These are phyloP conservation scores for Diaporthe nobilis DNA, from an alignment of 2,329 filamentous ascomycete genomes.

Conservation along the genomic window DNA sequence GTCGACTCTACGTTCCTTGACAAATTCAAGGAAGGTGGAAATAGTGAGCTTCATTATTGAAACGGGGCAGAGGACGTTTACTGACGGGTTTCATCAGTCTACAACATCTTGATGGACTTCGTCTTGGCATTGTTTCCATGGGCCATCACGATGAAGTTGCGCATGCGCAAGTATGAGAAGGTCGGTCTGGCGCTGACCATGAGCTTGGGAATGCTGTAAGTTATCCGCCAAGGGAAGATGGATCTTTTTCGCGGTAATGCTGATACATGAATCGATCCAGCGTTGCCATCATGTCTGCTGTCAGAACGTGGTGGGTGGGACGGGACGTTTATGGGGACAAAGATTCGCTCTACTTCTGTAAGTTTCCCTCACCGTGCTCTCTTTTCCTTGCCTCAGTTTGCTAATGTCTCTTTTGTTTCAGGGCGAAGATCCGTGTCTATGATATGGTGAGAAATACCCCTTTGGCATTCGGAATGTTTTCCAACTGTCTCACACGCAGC, in stretches of 20 bases:
- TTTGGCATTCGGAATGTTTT: background rate
- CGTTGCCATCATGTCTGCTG: conserved; percentile 31
- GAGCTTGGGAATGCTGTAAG: conserved; percentile 37
- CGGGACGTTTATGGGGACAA: conserved; percentile 24
- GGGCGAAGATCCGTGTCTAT: conserved; percentile 8
- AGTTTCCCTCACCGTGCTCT: background rate
- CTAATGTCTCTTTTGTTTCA: background rate
- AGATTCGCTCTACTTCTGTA: conserved; percentile 22
- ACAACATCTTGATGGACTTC: conserved; percentile 35
- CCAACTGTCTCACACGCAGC: background rate
- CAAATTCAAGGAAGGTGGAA: conserved; percentile 24
- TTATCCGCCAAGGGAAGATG: too few species aligned
- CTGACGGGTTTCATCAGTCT: conserved; percentile 23
- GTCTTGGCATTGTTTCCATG: conserved; percentile 30
- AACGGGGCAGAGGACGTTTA: background rate
- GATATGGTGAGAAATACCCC: conserved; percentile 11
- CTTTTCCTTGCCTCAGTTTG: background rate
- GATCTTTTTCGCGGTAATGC: background rate
- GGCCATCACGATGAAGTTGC: conserved; percentile 29
- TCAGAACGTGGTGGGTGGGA: conserved; percentile 32
- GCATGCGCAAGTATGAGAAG: conserved; percentile 31
- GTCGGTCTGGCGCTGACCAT: conserved; percentile 25
- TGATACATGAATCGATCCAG: background rate
- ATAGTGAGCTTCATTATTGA: background rate
- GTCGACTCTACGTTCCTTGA: background rate